Percentiles rank a stretch among this genome's conserved stretches.
Evolutionary conservation across 116 monocot species (phyloP).

Genomic region (Phalaenopsis hybrid): DNA sequence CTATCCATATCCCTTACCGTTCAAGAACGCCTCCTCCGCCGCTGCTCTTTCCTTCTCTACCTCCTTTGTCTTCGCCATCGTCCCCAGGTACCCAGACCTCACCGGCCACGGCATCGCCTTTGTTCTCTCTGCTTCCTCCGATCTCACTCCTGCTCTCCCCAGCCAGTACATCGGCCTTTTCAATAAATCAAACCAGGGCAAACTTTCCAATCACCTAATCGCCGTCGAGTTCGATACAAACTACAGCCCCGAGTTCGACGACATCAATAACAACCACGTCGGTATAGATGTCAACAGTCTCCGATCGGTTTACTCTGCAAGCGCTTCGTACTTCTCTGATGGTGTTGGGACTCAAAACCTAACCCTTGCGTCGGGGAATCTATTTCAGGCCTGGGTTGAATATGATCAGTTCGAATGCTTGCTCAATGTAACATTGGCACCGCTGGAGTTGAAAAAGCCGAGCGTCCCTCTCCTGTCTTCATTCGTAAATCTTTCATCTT

Average conservation of each 20-base stretch:
- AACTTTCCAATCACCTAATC: slow-evolving; percentile 6
- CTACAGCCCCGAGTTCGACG: background rate
- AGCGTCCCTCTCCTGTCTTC: slow-evolving; percentile 4
- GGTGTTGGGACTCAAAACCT: slow-evolving; percentile 2
- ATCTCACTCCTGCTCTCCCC: slow-evolving; percentile 5
- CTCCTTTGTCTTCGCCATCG: slow-evolving; percentile 9
- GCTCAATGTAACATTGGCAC: background rate
- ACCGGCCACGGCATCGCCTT: slow-evolving; percentile 14
- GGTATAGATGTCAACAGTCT: slow-evolving; percentile 12
- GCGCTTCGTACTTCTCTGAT: slow-evolving; percentile 1
- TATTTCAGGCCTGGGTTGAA: slow-evolving; percentile 12
- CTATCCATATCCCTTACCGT: slow-evolving; percentile 6
- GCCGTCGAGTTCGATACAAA: slow-evolving; percentile 16
- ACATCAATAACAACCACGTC: slow-evolving; percentile 15
- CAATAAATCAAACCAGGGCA: slow-evolving; percentile 8
- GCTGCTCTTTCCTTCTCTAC: slow-evolving; percentile 10
- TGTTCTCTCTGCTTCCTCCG: background rate
- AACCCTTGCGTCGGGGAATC: background rate
- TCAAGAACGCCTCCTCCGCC: slow-evolving; percentile 1
- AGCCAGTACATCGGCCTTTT: slow-evolving; percentile 16
- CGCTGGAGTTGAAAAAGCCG: background rate
- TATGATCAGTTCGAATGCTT: slow-evolving; percentile 1
- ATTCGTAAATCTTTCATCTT: slow-evolving; percentile 5
- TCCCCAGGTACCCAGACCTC: background rate
- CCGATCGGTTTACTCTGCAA: background rate